Conservation (phyloP, 2,329 filamentous ascomycete genomes). For the Blumeria graminis region DNA sequence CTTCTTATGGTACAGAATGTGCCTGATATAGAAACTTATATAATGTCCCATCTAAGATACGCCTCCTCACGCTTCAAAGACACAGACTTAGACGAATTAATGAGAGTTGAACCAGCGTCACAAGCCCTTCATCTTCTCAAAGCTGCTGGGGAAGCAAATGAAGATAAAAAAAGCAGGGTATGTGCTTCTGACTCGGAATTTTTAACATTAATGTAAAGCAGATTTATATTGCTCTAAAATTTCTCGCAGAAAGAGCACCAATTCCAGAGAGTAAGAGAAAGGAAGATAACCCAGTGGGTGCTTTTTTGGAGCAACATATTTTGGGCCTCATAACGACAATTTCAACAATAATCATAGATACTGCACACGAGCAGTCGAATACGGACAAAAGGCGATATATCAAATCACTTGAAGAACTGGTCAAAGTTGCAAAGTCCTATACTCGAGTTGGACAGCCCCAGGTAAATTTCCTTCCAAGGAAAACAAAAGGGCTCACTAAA, state of each 20-base stretch:
- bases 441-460: slow-evolving; percentile 67
- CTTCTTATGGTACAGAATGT: slow-evolving; percentile 33
- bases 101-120: slow-evolving; percentile 50
- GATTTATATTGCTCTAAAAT: slow-evolving; percentile 15
- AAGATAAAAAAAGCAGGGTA: slow-evolving; percentile 31
- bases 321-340: slow-evolving; percentile 70
- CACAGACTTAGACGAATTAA: slow-evolving; percentile 38
- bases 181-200: slow-evolving; percentile 10
- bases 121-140: slow-evolving; percentile 68
- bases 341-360: slow-evolving; percentile 54
- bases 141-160: slow-evolving; percentile 43
- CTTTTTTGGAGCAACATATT: slow-evolving; percentile 62
- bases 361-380: slow-evolving; percentile 26
- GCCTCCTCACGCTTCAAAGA: slow-evolving; percentile 47
- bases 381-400: slow-evolving; percentile 57
- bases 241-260: slow-evolving; percentile 14
- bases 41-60: slow-evolving; percentile 42
- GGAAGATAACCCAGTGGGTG: slow-evolving; percentile 36
- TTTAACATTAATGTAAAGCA: slow-evolving; percentile 5
- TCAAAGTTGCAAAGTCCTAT: slow-evolving; percentile 47
- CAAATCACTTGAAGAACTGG: slow-evolving; percentile 68
- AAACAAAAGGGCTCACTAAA: background rate
- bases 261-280: slow-evolving; percentile 10
- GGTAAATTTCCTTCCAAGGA: slow-evolving; percentile 31
- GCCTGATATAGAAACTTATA: slow-evolving; percentile 33